Evolutionary conservation across 345 rosid genomes (phyloP), one percentile per base, ranked within the genome.

Genomic region (Limnanthes douglasii): DNA sequence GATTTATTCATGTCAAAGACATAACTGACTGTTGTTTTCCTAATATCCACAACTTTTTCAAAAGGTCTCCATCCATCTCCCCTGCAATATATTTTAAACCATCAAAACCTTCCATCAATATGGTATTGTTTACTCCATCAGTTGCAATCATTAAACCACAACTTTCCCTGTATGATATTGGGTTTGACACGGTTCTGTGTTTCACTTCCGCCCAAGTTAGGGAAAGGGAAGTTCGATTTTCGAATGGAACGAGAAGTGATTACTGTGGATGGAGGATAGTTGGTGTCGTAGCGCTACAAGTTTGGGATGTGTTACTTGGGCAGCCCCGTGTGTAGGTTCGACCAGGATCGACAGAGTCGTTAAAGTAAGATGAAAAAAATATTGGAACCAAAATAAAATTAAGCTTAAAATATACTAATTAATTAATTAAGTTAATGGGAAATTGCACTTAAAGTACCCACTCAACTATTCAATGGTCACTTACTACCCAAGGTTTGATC

Each of bases 321-420:
- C 98, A 90, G 4, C 98, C 98, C 8, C 98, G 84, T 0, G 95
- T 92, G 17, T 94, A 90, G 19, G 94, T 84, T 13, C 45, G 53
- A 42, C 98, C 84, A 0, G 98, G 98, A 45, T 79, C 43, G 32
- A 86, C 61, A 0, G 98, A 90, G 34, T 90, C 94, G 42, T 80
- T 84, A 58, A 69, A 84, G 66, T 72, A 84, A 0, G 98, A 69
- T 37, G 98, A 90, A 40, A 72, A 90, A 0, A 95, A 84, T 11
- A 84, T n/a, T n/a, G n/a, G n/a, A n/a, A n/a, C n/a, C n/a, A n/a
- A n/a, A n/a, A n/a, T n/a, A n/a, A n/a, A n/a, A n/a, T n/a, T n/a
- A n/a, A n/a, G n/a, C n/a, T n/a, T n/a, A n/a, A n/a, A n/a, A n/a
- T n/a, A n/a, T n/a, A n/a, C n/a, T n/a, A n/a, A n/a, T n/a, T n/a